Base-by-base conservation (phyloP, 1,139 yeast species). In the Zhuliangozyma parablackwelliae region DNA sequence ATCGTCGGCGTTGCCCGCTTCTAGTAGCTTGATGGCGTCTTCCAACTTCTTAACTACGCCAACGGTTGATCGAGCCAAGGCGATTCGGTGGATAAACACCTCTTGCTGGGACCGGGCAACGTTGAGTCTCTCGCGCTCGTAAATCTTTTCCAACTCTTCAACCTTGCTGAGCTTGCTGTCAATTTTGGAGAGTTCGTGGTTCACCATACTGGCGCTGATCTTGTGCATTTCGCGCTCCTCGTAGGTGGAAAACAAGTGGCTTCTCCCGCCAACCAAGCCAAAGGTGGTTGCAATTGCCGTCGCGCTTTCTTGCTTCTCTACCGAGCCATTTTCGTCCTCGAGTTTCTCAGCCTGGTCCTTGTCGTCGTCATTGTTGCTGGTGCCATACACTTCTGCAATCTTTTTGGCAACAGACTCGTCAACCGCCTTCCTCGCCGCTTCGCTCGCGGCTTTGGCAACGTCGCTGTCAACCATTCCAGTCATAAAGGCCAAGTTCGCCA, bases 401-500 rank as follows among this genome's bases (percentile, higher is more conserved):
- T 69, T 71, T 32, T 65, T 64, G 16, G 56, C 45, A 5, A 74
- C 54, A 41, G 67, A 61, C 39, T 72, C 77, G 47, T 79, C 82
- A 50, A 82, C 68, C 3, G 74, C 74, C 43, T 75, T 69, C 11
- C 78, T 70, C 0, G 92, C 88, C 35, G 80, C 64, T 33, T 56
- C 64, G 13, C 95, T 87, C 10, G 96, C 95, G 9, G 89, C 88
- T 39, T 80, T 84, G 2, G 92, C 95, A 29, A 82, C 80, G 32
- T 80, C 82, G n/a, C 92, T 82, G 53, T 90, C 96, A 16, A 90
- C 95, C 40, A 90, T 63, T 32, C 89, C 82, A 0, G 94, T 82
- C 63, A 94, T 69, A 59, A 90, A 92, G 5, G 96, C 82, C 45
- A 92, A 75, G 28, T 95, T 92, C 28, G 95, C 83, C 66, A 92